Percentiles rank a stretch among this genome's conserved stretches.
Conservation (phyloP, 164 flowering plant genomes). For the Liquidambar formosana region DNA sequence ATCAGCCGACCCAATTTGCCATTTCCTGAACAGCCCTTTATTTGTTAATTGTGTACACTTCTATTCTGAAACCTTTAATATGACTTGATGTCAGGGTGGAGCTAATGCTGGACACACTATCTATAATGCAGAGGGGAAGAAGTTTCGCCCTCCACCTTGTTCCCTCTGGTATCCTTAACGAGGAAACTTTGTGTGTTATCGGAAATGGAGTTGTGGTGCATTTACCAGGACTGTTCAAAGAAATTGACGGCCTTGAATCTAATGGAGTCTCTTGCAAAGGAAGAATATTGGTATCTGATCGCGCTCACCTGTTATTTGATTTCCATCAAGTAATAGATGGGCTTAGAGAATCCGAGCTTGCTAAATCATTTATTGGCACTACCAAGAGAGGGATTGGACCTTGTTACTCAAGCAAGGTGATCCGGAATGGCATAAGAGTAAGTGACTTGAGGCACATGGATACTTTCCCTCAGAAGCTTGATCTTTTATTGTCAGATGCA, state of each 20-base stretch:
- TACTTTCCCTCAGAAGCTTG: slow-evolving; percentile 86
- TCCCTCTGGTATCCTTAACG: slow-evolving; percentile 96
- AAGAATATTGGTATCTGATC: slow-evolving; percentile 88
- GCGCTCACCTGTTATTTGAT: slow-evolving; percentile 90
- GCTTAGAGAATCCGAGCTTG: slow-evolving; percentile 88
- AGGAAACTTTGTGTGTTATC: slow-evolving; percentile 83
- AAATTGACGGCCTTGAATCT: slow-evolving; percentile 86
- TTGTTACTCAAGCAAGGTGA: slow-evolving; percentile 83
- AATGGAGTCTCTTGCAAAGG: slow-evolving; percentile 85
- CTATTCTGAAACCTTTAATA: neutral
- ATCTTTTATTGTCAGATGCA: slow-evolving; percentile 77
- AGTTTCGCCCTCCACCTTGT: slow-evolving; percentile 96
- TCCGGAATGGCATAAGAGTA: slow-evolving; percentile 89
- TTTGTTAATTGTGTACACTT: neutral
- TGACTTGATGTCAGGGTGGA: slow-evolving; percentile 65
- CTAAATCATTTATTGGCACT: slow-evolving; percentile 89
- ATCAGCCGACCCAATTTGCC: neutral
- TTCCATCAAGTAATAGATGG: slow-evolving; percentile 91
- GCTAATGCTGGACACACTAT: slow-evolving; percentile 99
- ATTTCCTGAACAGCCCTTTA: neutral
- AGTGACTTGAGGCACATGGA: slow-evolving; percentile 96
- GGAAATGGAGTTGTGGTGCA: slow-evolving; percentile 99
- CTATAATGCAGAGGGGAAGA: slow-evolving; percentile 88
- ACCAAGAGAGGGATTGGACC: slow-evolving; percentile 98
- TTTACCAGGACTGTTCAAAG: slow-evolving; percentile 80